These are phyloP conservation scores for Penicillium sumatraense DNA, from an alignment of 2,329 filamentous ascomycete genomes.

Conservation along the genomic window DNA sequence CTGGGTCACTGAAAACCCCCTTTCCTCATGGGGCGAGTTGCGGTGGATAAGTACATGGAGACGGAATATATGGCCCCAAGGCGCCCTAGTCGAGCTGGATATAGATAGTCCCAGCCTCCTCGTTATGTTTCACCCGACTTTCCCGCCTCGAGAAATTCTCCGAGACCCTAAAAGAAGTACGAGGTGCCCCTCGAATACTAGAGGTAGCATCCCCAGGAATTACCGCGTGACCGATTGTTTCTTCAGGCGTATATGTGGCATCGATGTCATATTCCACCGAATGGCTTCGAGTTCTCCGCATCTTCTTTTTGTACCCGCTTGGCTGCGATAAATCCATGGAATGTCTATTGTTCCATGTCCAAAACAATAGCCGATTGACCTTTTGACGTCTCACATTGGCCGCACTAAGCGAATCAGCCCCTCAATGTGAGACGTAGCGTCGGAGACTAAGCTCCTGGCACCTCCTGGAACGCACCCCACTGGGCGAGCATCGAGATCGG, in stretches of 20 bases:
- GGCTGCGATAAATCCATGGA: neutral
- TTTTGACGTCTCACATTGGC: constrained; percentile 12
- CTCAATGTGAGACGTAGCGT: constrained; percentile 33
- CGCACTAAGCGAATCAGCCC: constrained; percentile 6
- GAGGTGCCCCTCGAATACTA: neutral
- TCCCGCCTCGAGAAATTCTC: constrained; percentile 1
- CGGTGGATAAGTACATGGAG: neutral
- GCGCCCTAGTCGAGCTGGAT: neutral
- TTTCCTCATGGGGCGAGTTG: neutral
- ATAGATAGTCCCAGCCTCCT: constrained; percentile 4
- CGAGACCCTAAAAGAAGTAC: neutral
- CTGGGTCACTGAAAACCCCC: neutral
- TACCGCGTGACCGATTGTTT: neutral
- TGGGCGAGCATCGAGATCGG: constrained; percentile 15
- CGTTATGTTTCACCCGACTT: constrained; percentile 1
- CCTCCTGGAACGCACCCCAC: constrained; percentile 21
- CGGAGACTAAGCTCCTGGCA: constrained; percentile 20
- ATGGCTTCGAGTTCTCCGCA: neutral
- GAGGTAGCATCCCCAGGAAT: neutral
- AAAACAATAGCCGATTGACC: neutral
- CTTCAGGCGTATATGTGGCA: neutral
- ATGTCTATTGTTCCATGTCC: neutral
- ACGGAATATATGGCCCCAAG: neutral
- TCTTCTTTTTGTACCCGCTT: neutral
- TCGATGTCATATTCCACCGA: neutral